Evolutionary conservation across 345 rosid species (phyloP), one percentile per base, ranked within the genome.

Genomic region (Melastoma malabathricum): DNA sequence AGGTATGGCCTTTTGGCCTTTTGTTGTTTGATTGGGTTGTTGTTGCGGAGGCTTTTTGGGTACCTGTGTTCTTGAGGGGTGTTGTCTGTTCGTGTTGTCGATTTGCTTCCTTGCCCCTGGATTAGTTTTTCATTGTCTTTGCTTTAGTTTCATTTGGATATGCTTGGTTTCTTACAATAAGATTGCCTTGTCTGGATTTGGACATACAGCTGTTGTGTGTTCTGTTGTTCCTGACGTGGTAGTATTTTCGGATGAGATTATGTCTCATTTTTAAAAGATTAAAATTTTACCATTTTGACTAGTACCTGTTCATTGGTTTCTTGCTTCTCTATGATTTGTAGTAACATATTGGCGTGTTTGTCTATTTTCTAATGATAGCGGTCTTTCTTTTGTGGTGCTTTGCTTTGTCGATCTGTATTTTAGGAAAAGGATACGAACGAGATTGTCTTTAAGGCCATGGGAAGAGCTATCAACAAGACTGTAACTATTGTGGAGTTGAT

Each of bases 391-490:
- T 44, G 44, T 39, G 10, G 20, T 58, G 46, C 47, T 44, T 34
- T 44, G 19, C 41, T 5, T 46, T 8, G 56, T 7, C 29, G 0
- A 29, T 38, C 20, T 54, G 44, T 51, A 55, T 12, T 56, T n/a
- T 51, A 75, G 77, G 81, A 75, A 7, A 72, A 72, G 39, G 66
- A 64, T 29, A 52, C 69, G 16, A 58, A 59, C 61, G 77, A 75
- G 44, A 56, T 75, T 56, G 74, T 72, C 19, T 53, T 75, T 43
- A 75, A 69, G 62, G 81, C 81, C 19, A 75, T 69, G 54, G 81
- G 81, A 45, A 69, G 81, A 60, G 81, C 81, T 25, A 75, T 75
- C 25, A 75, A 75, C 64, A 75, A 75, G 71, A 72, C 77, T 41
- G 75, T 75, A 9, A 69, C 65, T 44, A 75, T 75, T 16, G 72